Base-by-base conservation (phyloP, 2,329 filamentous ascomycete genomes). In the Pseudopithomyces maydicus region DNA sequence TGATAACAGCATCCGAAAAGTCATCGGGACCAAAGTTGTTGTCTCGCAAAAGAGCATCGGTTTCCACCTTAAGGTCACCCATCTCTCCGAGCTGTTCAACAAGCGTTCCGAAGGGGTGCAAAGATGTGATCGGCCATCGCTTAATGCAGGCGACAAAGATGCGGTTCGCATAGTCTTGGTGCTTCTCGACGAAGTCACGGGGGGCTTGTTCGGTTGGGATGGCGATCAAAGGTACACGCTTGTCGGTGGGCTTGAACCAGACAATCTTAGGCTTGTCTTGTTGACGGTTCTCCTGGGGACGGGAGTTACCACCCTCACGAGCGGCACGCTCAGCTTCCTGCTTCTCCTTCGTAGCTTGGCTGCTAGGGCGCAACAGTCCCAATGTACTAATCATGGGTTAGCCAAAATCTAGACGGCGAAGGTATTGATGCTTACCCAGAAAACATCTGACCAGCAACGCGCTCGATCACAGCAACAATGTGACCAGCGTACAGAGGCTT, bases 121-220 rank as follows among this genome's bases (percentile, higher is more conserved):
- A 87, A n/a, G 95, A 99, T 26, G 95, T 99, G 71, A 99, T 99
- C 62, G 95, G 95, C 95, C 95, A 99, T 73, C 95, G 88, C 85
- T 99, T 99, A 79, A 99, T 99, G 81, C 93, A 97, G 46, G 95
- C 95, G 67, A 99, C 95, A 66, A 99, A 99, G 70, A 99, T 99
- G 70, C 92, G 90, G 79, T 97, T 96, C 55, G 94, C 92, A 70
- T 98, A 99, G 29, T 97, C 92, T 76, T 97, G 92, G 76, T 99
- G 95, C 78, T 95, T 97, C 81, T 99, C 95, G 26, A 99, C 95
- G 70, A 99, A 99, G 79, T 98, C 95, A 35, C 92, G 90, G 19
- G 95, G 95, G 8, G 95, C 95, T 79, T 99, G 95, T 77, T 99
- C 95, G 2, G 95, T 99, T 1, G 95, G 95, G 63, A 99, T 99